phyloP scores from a whole-genome alignment of 306 rosid species.

The Psophocarpus tetragonolobus region DNA sequence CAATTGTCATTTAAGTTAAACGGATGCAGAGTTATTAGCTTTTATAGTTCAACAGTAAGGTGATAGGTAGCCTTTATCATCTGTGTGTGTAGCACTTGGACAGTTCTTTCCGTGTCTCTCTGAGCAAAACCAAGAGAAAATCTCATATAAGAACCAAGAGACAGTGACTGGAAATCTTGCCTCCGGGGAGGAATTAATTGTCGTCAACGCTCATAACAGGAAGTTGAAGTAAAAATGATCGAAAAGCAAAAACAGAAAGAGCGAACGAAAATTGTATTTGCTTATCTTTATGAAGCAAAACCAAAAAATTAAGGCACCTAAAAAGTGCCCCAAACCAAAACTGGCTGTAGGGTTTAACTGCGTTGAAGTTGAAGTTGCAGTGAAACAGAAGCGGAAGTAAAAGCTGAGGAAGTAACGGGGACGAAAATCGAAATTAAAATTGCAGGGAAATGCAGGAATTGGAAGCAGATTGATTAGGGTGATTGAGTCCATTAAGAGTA shows the following conservation, averaged over 20 bases:
- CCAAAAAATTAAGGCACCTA: not conserved
- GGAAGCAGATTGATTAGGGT: not conserved
- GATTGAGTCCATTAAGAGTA: slow-evolving; percentile 19
- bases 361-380: slow-evolving; percentile 5
- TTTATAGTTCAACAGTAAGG: not conserved
- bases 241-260: not conserved
- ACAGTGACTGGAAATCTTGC: slow-evolving; percentile 3
- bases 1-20: not conserved
- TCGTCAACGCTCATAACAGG: not conserved
- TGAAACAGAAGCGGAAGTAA: not conserved
- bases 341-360: slow-evolving; percentile 28
- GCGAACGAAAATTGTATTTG: not conserved
- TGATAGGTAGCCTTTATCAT: not conserved
- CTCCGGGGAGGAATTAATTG: not conserved
- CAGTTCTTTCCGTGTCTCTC: not conserved
- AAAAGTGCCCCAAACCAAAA: not conserved
- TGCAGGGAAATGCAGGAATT: not conserved
- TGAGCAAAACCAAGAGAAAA: not conserved
- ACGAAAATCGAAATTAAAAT: not conserved
- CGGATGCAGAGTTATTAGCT: not conserved
- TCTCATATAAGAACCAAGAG: not conserved
- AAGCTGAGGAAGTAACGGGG: not conserved
- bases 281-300: not conserved
- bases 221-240: not conserved
- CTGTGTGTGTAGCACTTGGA: not conserved